A percentile compares a stretch with the other conserved stretches of the same genome.
phyloP scores from a whole-genome alignment of 2,329 filamentous ascomycete genomes.

The Penicillium frequentans region DNA sequence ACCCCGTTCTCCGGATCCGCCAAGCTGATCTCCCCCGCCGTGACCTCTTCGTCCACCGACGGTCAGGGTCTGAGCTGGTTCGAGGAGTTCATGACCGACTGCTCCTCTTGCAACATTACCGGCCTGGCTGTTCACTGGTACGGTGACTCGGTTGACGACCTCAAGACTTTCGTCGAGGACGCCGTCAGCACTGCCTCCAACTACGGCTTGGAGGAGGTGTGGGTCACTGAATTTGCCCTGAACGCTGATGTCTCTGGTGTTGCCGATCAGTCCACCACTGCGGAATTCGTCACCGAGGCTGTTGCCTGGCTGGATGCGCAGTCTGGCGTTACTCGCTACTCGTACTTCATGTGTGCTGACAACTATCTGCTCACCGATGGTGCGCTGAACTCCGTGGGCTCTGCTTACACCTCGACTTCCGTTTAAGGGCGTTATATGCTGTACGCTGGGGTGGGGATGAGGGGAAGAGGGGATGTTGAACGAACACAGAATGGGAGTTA shows the following conservation, averaged over 20 bases:
- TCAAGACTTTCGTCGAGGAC: constrained; percentile 39
- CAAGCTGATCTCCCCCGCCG: constrained; percentile 44
- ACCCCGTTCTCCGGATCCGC: constrained; percentile 38
- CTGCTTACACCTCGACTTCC: constrained; percentile 25
- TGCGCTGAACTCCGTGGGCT: constrained; percentile 30
- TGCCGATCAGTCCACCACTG: constrained; percentile 21
- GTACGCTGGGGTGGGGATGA: background rate
- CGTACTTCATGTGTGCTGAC: constrained; percentile 41
- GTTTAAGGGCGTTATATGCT: background rate
- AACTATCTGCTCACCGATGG: constrained; percentile 31
- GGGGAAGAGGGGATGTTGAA: background rate
- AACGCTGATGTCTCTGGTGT: constrained; percentile 28
- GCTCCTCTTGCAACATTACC: constrained; percentile 40
- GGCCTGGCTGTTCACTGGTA: constrained; percentile 51
- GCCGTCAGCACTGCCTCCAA: constrained; percentile 35
- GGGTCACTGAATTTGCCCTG: constrained; percentile 49
- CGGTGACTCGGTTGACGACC: constrained; percentile 32
- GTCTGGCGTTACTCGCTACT: constrained; percentile 41
- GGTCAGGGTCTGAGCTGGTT: constrained; percentile 44
- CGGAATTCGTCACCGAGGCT: constrained; percentile 37
- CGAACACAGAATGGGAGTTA: background rate
- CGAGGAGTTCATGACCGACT: constrained; percentile 39
- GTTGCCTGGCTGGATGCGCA: constrained; percentile 40
- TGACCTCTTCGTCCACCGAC: constrained; percentile 35
- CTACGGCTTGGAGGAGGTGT: constrained; percentile 41